Conservation (phyloP, 768 basidiomycete species). For the Dacryopinax spathularia region DNA sequence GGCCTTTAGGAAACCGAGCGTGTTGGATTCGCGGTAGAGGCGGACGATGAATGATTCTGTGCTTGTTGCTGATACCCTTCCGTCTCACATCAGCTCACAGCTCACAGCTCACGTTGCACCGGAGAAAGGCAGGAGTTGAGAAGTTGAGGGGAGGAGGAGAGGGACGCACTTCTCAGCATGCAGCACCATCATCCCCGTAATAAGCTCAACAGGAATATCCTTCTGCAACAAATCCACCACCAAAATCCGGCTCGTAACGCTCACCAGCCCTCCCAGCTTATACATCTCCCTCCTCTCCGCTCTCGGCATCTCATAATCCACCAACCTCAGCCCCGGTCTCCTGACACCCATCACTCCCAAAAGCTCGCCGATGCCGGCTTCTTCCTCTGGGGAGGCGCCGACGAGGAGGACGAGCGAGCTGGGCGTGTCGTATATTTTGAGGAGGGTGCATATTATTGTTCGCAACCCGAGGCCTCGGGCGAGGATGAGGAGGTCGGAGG, state of each 20-base stretch:
- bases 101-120: no score
- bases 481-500: slow-evolving; percentile 41
- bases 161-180: slow-evolving; percentile 71
- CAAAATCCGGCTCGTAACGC: slow-evolving; percentile 84
- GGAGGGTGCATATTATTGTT: slow-evolving; percentile 63
- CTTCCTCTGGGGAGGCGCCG: slow-evolving; percentile 71
- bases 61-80: slow-evolving; percentile 67
- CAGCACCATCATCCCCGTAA: slow-evolving; percentile 78
- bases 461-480: slow-evolving; percentile 86
- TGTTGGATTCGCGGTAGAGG: slow-evolving; percentile 79
- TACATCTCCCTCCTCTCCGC: slow-evolving; percentile 77
- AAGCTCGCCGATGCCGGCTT: slow-evolving; percentile 81
- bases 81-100: not conserved
- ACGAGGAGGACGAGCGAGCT: slow-evolving; percentile 73
- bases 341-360: slow-evolving; percentile 83
- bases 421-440: slow-evolving; percentile 85
- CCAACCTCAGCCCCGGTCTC: slow-evolving; percentile 66
- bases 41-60: slow-evolving; percentile 89
- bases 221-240: slow-evolving; percentile 87
- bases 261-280: slow-evolving; percentile 74
- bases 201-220: slow-evolving; percentile 68
- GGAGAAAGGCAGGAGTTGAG: no score
- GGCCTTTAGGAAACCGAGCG: slow-evolving; percentile 80
- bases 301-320: slow-evolving; percentile 66
- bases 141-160: not conserved